These are phyloP conservation scores for Hymenoscyphus repandus DNA, from an alignment of 2,329 filamentous ascomycete genomes.

Conservation along the genomic window DNA sequence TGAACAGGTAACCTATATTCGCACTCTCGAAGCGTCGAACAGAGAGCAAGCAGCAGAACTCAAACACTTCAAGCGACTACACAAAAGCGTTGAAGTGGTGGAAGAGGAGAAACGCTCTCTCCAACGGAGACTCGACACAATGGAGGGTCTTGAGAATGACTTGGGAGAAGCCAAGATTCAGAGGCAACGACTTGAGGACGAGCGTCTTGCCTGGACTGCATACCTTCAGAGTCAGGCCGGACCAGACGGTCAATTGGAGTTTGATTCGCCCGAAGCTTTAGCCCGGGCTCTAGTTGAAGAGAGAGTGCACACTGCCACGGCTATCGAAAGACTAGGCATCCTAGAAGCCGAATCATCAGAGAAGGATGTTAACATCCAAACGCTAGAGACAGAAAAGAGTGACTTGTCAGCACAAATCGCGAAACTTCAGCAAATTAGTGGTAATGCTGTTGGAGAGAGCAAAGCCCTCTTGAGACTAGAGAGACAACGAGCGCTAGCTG, in stretches of 20 bases:
- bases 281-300: conserved; percentile 81
- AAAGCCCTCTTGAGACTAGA: conserved; percentile 73
- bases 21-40: conserved; percentile 73
- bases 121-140: conserved; percentile 69
- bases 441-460: conserved; percentile 43
- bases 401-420: conserved; percentile 65
- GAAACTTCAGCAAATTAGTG: conserved; percentile 50
- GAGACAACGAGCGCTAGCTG: conserved; percentile 74
- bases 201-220: conserved; percentile 78
- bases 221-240: conserved; percentile 69
- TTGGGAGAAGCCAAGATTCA: conserved; percentile 76
- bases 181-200: conserved; percentile 81
- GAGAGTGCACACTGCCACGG: conserved; percentile 69
- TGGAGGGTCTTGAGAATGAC: conserved; percentile 69
- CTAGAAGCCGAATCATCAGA: conserved; percentile 73
- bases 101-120: conserved; percentile 90
- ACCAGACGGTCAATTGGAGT: conserved; percentile 59
- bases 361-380: conserved; percentile 69
- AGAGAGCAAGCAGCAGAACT: conserved; percentile 75
- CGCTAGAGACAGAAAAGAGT: conserved; percentile 64
- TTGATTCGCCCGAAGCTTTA: conserved; percentile 82
- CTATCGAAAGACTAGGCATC: conserved; percentile 75
- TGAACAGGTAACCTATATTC: conserved; percentile 89
- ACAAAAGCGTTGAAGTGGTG: conserved; percentile 86
- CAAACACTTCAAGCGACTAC: conserved; percentile 71